Evolutionary conservation across 371 early-diverging fungal species (phyloP).

Genomic region (Apophysomyces sp.): DNA sequence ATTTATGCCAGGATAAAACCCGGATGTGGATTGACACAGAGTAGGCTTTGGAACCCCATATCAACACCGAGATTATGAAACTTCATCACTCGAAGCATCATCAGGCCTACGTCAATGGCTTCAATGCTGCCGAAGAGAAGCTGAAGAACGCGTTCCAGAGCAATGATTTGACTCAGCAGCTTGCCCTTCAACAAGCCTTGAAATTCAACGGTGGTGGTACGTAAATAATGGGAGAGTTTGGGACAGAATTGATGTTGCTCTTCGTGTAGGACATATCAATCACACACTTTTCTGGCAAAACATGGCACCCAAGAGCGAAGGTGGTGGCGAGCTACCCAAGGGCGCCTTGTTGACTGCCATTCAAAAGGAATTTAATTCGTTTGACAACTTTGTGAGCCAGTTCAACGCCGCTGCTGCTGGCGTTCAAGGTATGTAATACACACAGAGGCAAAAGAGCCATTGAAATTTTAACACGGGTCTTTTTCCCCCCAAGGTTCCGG

Average conservation of each 20-base stretch:
- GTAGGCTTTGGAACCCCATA: constrained; percentile 91
- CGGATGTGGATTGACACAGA: constrained; percentile 1
- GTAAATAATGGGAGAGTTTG: neutral
- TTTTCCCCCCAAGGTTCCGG: constrained; percentile 68
- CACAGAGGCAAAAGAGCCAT: too few species aligned
- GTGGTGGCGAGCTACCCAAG: constrained; percentile 72
- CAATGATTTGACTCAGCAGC: constrained; percentile 71
- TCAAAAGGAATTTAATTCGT: constrained; percentile 82
- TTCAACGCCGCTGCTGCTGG: constrained; percentile 85
- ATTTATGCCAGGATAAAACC: constrained; percentile 37
- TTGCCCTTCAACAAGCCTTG: constrained; percentile 78
- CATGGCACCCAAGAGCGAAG: constrained; percentile 80
- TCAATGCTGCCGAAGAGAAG: constrained; percentile 69
- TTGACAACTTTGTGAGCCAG: constrained; percentile 77
- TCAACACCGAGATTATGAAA: constrained; percentile 94
- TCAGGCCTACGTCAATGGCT: constrained; percentile 66
- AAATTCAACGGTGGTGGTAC: constrained; percentile 96
- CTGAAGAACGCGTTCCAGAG: constrained; percentile 66
- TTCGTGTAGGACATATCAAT: constrained; percentile 90
- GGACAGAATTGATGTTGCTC: neutral
- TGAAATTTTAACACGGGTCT: neutral
- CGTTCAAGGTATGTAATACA: constrained; percentile 74
- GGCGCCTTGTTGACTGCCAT: constrained; percentile 75
- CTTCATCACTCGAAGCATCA: constrained; percentile 98
- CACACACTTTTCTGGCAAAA: constrained; percentile 97